Evolutionary conservation across 2,329 filamentous ascomycete species (phyloP).

Genomic region (Xylariaceae sp.): DNA sequence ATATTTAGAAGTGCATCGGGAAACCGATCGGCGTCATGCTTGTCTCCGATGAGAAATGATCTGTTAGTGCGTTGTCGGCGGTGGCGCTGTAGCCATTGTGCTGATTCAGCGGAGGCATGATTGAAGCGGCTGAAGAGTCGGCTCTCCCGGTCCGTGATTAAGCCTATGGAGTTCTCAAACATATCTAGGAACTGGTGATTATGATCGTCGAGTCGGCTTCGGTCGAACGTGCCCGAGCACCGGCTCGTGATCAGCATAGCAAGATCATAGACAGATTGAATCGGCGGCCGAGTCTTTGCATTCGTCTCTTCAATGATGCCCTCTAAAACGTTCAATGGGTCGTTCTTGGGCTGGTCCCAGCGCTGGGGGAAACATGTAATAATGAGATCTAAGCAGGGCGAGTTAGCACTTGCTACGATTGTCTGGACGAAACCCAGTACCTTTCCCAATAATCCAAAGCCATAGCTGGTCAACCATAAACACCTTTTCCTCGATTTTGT

Average conservation of each 20-base stretch:
- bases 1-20: conserved; percentile 58
- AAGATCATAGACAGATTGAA: conserved; percentile 59
- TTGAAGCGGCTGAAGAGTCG: conserved; percentile 59
- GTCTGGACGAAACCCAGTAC: conserved; percentile 16
- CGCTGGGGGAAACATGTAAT: conserved; percentile 56
- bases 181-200: conserved; percentile 63
- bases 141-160: conserved; percentile 50
- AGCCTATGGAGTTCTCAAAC: conserved; percentile 61
- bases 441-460: conserved; percentile 56
- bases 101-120: conserved; percentile 52
- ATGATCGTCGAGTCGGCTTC: conserved; percentile 53
- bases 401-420: not conserved
- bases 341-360: conserved; percentile 57
- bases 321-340: conserved; percentile 60
- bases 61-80: conserved; percentile 28
- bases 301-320: conserved; percentile 62
- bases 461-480: conserved; percentile 68
- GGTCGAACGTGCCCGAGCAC: conserved; percentile 58
- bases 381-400: conserved; percentile 45
- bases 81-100: conserved; percentile 45
- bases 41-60: conserved; percentile 4
- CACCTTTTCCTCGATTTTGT: conserved; percentile 49
- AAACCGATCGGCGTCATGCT: conserved; percentile 36
- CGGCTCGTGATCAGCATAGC: conserved; percentile 58
- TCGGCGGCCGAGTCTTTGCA: conserved; percentile 56